Evolutionary conservation across 305 asterid species (phyloP).

Genomic region (Fraxinus sp.): DNA sequence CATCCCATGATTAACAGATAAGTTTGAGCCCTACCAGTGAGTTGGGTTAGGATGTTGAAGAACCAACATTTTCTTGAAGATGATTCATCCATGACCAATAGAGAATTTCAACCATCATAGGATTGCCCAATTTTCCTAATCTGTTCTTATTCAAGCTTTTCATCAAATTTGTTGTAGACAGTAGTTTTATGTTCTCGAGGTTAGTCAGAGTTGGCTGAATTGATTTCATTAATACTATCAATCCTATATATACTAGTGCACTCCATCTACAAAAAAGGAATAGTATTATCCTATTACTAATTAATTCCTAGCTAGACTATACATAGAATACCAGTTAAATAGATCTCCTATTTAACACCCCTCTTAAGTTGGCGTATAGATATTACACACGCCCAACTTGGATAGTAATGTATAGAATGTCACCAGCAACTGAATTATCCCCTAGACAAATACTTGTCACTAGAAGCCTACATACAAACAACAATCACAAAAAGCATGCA

Average conservation of each 20-base stretch:
- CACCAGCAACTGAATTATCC: neutral
- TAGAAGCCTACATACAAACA: neutral
- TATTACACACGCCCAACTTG: neutral
- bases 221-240: neutral
- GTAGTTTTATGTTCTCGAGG: neutral
- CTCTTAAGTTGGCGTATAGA: neutral
- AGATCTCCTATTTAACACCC: neutral
- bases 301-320: neutral
- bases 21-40: neutral
- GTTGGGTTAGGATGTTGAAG: neutral
- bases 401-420: neutral
- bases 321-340: neutral
- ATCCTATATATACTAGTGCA: neutral
- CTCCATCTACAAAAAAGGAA: neutral
- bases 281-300: neutral
- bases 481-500: neutral
- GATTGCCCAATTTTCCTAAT: neutral
- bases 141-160: neutral
- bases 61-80: neutral
- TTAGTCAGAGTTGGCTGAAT: neutral
- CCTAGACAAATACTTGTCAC: neutral
- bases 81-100: neutral
- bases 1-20: neutral
- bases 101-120: neutral
- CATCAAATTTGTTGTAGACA: neutral